Evolutionary conservation across 31 red algal genomes (phyloP).

Genomic region (Endocladia muricata): DNA sequence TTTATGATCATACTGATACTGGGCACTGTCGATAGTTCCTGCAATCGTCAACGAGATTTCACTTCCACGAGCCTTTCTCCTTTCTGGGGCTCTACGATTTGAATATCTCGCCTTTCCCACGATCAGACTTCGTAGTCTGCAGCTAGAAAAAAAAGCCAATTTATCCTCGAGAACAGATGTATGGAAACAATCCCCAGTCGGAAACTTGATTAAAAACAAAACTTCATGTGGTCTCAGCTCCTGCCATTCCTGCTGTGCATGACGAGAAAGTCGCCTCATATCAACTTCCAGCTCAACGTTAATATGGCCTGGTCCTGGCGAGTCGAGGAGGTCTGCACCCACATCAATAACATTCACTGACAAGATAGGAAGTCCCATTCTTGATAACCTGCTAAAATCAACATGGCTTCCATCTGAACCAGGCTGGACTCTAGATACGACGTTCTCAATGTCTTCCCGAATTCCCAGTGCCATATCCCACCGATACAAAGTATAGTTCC

Average conservation of each 20-base stretch:
- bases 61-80: too few species aligned
- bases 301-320: background rate
- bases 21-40: background rate
- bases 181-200: too few species aligned
- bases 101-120: too few species aligned
- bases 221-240: background rate
- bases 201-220: constrained; percentile 1
- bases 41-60: background rate
- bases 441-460: constrained; percentile 10
- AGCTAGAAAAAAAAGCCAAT: too few species aligned
- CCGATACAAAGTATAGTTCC: background rate
- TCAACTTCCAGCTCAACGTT: background rate
- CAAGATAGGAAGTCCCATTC: background rate
- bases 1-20: background rate
- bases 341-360: background rate
- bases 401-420: background rate
- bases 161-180: too few species aligned
- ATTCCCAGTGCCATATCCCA: background rate
- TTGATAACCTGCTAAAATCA: background rate
- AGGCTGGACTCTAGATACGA: background rate
- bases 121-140: too few species aligned
- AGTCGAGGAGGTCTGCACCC: background rate
- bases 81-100: too few species aligned
- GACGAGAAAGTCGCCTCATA: background rate
- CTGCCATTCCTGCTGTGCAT: background rate